Conservation (phyloP, 2,329 filamentous ascomycete genomes). For the Pseudogymnoascus sp. region DNA sequence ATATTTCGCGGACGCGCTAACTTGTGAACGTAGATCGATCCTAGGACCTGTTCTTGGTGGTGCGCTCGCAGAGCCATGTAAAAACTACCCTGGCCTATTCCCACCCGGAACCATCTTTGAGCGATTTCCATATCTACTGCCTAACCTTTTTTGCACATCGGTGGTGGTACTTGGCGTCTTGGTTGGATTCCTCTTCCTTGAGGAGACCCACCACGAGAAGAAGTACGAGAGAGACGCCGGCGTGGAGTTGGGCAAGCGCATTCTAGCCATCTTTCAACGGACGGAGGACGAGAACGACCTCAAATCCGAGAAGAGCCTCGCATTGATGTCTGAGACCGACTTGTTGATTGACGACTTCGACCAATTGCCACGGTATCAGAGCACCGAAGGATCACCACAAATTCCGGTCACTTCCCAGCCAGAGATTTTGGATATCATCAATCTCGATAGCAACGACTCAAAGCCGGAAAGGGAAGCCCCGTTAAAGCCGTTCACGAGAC, state of each 20-base stretch:
- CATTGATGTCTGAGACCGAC: conserved; percentile 24
- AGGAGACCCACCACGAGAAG: conserved; percentile 85
- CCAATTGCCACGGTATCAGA: conserved; percentile 60
- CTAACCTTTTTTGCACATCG: conserved; percentile 81
- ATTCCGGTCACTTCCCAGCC: conserved; percentile 31
- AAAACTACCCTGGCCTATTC: conserved; percentile 71
- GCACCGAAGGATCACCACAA: conserved; percentile 46
- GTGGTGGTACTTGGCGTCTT: conserved; percentile 68
- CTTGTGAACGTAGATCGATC: conserved; percentile 56
- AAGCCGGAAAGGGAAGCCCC: conserved; percentile 32
- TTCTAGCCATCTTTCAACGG: conserved; percentile 35
- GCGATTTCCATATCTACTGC: conserved; percentile 78
- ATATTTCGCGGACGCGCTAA: conserved; percentile 8
- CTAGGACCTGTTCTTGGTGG: conserved; percentile 88
- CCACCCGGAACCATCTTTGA: conserved; percentile 69
- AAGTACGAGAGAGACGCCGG: conserved; percentile 70
- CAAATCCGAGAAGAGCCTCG: conserved; percentile 39
- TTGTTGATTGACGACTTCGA: conserved; percentile 51
- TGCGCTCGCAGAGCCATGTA: conserved; percentile 76
- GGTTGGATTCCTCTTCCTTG: conserved; percentile 76
- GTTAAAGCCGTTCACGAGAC: conserved; percentile 66
- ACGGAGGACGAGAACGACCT: conserved; percentile 27
- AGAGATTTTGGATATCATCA: conserved; percentile 33
- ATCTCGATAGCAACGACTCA: conserved; percentile 21
- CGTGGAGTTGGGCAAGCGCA: conserved; percentile 64